Evolutionary conservation across 202 grass and related monocot genomes (phyloP).

Genomic region (Schoenoplectus triqueter): DNA sequence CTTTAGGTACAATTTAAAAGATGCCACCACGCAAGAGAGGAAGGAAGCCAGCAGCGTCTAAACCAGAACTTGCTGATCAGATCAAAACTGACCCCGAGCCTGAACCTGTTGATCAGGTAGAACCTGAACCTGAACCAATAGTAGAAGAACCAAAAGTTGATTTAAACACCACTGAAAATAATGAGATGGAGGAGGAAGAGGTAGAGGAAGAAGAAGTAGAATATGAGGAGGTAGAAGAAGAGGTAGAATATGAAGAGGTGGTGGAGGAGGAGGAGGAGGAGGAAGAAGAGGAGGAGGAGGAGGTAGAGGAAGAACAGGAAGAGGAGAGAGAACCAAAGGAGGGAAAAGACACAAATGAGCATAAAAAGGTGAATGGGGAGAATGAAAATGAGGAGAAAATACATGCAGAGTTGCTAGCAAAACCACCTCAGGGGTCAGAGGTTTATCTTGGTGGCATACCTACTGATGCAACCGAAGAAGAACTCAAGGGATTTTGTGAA

Average conservation of each 20-base stretch:
- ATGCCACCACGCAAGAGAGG: constrained; percentile 39
- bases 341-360: constrained; percentile 33
- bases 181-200: constrained; percentile 28
- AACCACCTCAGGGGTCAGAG: constrained; percentile 90
- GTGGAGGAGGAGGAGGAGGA: constrained; percentile 48
- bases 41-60: constrained; percentile 22
- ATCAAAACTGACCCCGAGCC: constrained; percentile 36
- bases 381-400: constrained; percentile 51
- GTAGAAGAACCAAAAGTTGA: constrained; percentile 55
- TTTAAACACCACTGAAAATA: constrained; percentile 45
- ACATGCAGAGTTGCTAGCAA: constrained; percentile 63
- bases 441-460: constrained; percentile 73
- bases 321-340: constrained; percentile 1
- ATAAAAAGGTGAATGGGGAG: constrained; percentile 36
- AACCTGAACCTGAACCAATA: constrained; percentile 42
- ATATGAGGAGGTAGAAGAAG: constrained; percentile 47
- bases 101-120: neutral
- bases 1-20: constrained; percentile 36
- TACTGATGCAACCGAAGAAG: constrained; percentile 58
- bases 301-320: constrained; percentile 33
- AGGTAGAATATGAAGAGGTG: constrained; percentile 57
- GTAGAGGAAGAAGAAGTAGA: constrained; percentile 24
- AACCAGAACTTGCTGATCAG: constrained; percentile 14
- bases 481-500: constrained; percentile 71
- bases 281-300: constrained; percentile 45